phyloP scores from a whole-genome alignment of 306 rosid species.

The Acacia confusa region DNA sequence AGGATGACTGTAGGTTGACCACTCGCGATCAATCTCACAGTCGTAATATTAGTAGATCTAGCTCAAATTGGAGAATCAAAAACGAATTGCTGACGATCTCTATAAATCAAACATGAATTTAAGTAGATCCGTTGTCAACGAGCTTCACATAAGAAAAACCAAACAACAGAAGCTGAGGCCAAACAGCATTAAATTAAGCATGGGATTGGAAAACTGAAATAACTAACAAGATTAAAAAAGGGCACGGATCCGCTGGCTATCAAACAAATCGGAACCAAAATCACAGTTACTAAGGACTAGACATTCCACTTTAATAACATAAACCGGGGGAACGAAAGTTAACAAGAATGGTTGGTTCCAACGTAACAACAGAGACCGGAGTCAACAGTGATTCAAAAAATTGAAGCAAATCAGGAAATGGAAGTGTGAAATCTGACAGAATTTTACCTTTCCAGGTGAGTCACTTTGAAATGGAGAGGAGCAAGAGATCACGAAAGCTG shows the following conservation, averaged over 20 bases:
- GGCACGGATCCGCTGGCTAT: conserved; percentile 41
- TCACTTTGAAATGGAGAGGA: conserved; percentile 17
- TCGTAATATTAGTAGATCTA: conserved; percentile 38
- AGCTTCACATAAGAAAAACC: conserved; percentile 9
- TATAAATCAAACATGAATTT: conserved; percentile 12
- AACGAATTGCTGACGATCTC: conserved; percentile 14
- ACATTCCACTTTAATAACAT: conserved; percentile 1
- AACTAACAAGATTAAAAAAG: conserved; percentile 19
- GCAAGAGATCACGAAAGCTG: background rate
- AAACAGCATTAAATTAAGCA: conserved; percentile 10
- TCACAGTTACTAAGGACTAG: background rate
- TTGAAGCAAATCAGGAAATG: conserved; percentile 22
- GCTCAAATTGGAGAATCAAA: conserved; percentile 11
- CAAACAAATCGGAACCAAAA: conserved; percentile 27
- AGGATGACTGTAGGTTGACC: conserved; percentile 29
- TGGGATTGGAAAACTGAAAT: background rate
- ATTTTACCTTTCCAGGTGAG: conserved; percentile 32
- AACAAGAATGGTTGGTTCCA: conserved; percentile 18
- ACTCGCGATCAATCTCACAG: conserved; percentile 24
- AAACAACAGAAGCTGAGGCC: conserved; percentile 7
- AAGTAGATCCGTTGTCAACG: conserved; percentile 39
- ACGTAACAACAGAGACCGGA: conserved; percentile 18
- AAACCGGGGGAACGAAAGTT: background rate
- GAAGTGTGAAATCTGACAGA: background rate
- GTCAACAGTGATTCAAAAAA: conserved; percentile 5